phyloP scores from a whole-genome alignment of 2,329 filamentous ascomycete species.

The Ophiosphaerella korrae region DNA sequence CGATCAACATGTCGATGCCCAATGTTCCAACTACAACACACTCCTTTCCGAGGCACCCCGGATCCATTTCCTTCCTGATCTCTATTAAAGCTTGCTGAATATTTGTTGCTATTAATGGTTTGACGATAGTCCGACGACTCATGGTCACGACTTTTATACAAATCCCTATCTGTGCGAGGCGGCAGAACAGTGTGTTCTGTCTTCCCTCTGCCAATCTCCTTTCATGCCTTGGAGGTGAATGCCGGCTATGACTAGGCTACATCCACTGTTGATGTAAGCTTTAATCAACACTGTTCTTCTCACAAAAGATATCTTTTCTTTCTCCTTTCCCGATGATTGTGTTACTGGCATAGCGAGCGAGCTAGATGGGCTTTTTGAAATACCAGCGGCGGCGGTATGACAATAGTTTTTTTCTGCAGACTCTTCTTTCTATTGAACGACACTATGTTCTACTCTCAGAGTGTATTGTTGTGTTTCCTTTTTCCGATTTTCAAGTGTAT shows the following conservation, averaged over 20 bases:
- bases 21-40: conserved; percentile 36
- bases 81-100: conserved; percentile 25
- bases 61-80: conserved; percentile 29
- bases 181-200: conserved; percentile 11
- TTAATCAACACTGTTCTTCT: background rate
- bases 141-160: conserved; percentile 27
- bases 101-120: conserved; percentile 24
- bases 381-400: background rate
- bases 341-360: conserved; percentile 48
- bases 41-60: conserved; percentile 29
- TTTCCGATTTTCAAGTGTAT: conserved; percentile 17
- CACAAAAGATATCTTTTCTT: background rate
- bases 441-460: background rate
- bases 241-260: no score
- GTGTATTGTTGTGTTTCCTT: conserved; percentile 1
- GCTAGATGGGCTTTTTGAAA: conserved; percentile 16
- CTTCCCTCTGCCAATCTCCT: background rate
- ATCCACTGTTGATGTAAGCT: no score
- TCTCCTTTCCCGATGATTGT: conserved; percentile 39
- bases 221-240: conserved; percentile 13
- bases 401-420: no score
- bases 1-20: conserved; percentile 25
- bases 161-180: conserved; percentile 10
- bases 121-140: conserved; percentile 34
- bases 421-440: no score